These are phyloP conservation scores for Colletotrichum orbiculare DNA, from an alignment of 2,329 filamentous ascomycete genomes.

Conservation along the genomic window DNA sequence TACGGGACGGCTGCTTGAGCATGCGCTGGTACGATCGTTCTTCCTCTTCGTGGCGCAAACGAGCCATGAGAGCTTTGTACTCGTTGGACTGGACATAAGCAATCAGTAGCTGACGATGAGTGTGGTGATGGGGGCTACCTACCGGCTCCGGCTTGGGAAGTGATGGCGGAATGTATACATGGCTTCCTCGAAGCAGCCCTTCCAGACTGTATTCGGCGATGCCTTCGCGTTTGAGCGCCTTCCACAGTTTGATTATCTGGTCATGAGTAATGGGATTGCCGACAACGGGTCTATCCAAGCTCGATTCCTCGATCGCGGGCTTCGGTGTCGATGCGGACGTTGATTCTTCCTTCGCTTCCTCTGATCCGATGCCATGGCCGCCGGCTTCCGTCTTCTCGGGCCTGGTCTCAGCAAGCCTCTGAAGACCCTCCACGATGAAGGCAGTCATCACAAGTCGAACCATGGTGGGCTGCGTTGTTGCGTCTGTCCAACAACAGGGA, in stretches of 20 bases:
- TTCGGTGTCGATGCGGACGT: background rate
- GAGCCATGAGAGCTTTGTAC: slow-evolving; percentile 89
- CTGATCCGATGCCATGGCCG: background rate
- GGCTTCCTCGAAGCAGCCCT: slow-evolving; percentile 75
- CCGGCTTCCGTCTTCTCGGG: slow-evolving; percentile 28
- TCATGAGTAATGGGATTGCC: slow-evolving; percentile 79
- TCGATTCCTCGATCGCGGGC: slow-evolving; percentile 45
- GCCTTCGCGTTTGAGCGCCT: slow-evolving; percentile 54
- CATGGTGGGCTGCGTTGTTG: slow-evolving; percentile 59
- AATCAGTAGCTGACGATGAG: background rate
- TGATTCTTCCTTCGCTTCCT: background rate
- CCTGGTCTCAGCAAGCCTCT: slow-evolving; percentile 45
- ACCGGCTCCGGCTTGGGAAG: slow-evolving; percentile 82
- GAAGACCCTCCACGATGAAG: slow-evolving; percentile 72
- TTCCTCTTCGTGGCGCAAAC: slow-evolving; percentile 86
- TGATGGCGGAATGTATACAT: slow-evolving; percentile 82
- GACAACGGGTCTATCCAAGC: slow-evolving; percentile 59
- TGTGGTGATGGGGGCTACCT: slow-evolving; percentile 44
- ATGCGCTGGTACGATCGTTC: slow-evolving; percentile 84
- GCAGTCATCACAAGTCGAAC: slow-evolving; percentile 82
- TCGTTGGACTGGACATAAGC: slow-evolving; percentile 72
- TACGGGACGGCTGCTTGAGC: slow-evolving; percentile 67
- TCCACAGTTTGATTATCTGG: slow-evolving; percentile 74
- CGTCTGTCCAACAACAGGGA: background rate
- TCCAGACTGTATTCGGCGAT: slow-evolving; percentile 67